Percentiles rank a stretch among this genome's conserved stretches.
Conservation (phyloP, 305 asterid genomes). For the Fraxinus nigra region DNA sequence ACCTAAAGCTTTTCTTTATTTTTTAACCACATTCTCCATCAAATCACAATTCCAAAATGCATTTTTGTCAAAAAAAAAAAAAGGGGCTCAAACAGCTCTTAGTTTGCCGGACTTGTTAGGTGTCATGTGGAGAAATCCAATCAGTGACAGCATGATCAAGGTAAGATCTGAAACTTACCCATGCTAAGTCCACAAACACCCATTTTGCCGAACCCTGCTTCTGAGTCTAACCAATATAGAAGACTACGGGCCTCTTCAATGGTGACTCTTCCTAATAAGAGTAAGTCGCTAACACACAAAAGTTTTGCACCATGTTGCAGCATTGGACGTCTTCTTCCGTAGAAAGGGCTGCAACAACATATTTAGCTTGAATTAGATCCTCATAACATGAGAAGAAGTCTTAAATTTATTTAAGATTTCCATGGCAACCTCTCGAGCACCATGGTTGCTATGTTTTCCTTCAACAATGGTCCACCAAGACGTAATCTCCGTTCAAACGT, state of each 20-base stretch:
- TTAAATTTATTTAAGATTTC: conserved; percentile 18
- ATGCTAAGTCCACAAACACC: conserved; percentile 98
- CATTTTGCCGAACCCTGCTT: conserved; percentile 93
- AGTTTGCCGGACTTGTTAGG: background rate
- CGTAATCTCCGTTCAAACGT: conserved; percentile 88
- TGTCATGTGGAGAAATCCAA: conserved; percentile 4
- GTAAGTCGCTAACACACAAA: conserved; percentile 91
- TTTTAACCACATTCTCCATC: background rate
- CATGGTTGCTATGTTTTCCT: conserved; percentile 97
- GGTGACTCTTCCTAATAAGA: conserved; percentile 88
- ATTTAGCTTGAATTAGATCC: conserved; percentile 15
- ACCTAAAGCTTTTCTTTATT: background rate
- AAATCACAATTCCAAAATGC: background rate
- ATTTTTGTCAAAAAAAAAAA: background rate
- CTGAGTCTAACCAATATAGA: conserved; percentile 80
- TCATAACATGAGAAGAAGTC: conserved; percentile 7
- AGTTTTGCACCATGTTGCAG: conserved; percentile 92
- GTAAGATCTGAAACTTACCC: conserved; percentile 54
- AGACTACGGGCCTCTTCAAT: conserved; percentile 96
- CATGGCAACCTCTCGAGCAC: conserved; percentile 84
- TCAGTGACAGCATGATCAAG: conserved; percentile 7
- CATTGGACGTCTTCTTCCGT: conserved; percentile 93
- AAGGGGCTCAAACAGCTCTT: background rate
- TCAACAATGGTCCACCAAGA: conserved; percentile 87
- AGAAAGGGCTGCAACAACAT: conserved; percentile 77